These are phyloP conservation scores for Thamnidium elegans DNA, from an alignment of 192 early-diverging fungal genomes.

Conservation along the genomic window DNA sequence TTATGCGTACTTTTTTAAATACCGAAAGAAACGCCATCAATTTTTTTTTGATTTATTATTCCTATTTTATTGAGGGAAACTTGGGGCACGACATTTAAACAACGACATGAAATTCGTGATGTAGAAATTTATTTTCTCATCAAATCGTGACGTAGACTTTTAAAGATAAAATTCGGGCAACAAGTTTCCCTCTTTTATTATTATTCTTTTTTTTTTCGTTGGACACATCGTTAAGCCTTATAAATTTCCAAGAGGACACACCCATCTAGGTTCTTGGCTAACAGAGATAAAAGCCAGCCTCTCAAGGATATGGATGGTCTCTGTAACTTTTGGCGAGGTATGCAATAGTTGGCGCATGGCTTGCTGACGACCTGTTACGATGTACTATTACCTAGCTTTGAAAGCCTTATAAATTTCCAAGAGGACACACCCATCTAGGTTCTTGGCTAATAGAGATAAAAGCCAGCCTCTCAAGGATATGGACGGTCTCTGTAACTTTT, in stretches of 20 bases:
- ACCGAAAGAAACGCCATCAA: no score
- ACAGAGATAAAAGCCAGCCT: slow-evolving; percentile 15
- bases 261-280: slow-evolving; percentile 9
- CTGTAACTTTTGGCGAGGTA: slow-evolving; percentile 11
- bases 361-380: slow-evolving; percentile 13
- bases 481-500: slow-evolving; percentile 13
- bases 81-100: neutral
- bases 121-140: no score
- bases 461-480: slow-evolving; percentile 8
- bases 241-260: slow-evolving; percentile 11
- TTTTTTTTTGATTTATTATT: no score
- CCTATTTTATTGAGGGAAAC: no score
- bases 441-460: slow-evolving; percentile 15
- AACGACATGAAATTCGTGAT: no score
- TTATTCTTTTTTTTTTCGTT: slow-evolving; percentile 3
- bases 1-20: no score
- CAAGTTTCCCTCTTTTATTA: neutral
- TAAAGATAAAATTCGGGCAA: no score
- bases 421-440: slow-evolving; percentile 8
- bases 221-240: slow-evolving; percentile 16
- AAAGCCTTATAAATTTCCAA: slow-evolving; percentile 15
- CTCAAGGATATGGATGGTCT: slow-evolving; percentile 7
- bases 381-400: slow-evolving; percentile 8
- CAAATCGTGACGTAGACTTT: no score
- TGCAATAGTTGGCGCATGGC: slow-evolving; percentile 17